Base-by-base conservation (phyloP, 2,329 filamentous ascomycete genomes). In the Chaetomiaceae sp. region DNA sequence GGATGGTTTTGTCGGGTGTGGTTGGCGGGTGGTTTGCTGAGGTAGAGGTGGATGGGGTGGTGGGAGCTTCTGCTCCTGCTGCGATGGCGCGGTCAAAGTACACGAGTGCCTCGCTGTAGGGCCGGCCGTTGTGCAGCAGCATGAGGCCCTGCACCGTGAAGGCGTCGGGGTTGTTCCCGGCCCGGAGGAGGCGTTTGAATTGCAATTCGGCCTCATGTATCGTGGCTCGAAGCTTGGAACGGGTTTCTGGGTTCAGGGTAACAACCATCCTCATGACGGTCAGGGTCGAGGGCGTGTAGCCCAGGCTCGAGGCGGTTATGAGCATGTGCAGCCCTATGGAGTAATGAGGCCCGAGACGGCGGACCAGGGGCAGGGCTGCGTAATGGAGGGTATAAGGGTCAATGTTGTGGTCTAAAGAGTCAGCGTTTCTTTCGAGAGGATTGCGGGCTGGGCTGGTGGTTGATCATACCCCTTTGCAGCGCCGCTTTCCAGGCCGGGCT, bases 211-310 rank as follows among this genome's bases (percentile, higher is more conserved):
- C 58, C 20, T 50, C 44, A 15, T 42, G 50, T 57, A 68, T 64
- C 9, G 59, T 55, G 7, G 14, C 3, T 34, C 17, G 20, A 6
- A 7, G 1, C 19, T 25, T 17, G 9, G 19, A 14, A 23, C 23
- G 20, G 29, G 12, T 12, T n/a, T 19, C 55, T 49, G 63, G 61
- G 23, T 14, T 4, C 9, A 22, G 7, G 25, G 34, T 36, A 1
- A 55, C 27, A 20, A 64, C 43, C 6, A 65, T 36, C 23, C 56
- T 60, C 38, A 68, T 56, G 9, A 71, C 33, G 3, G 68, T 65
- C 31, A 75, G 58, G 5, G 68, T 65, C 15, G 70, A 68, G 6
- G 72, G 72, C 31, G 55, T 45, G 60, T 74, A 73, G 34, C 60
- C 65, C 1, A 68, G 55, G 17, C 54, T 44, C 8, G 64, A 63